These are phyloP conservation scores for Trypanosoma avium DNA, from an alignment of 208 protist species.

Conservation along the genomic window DNA sequence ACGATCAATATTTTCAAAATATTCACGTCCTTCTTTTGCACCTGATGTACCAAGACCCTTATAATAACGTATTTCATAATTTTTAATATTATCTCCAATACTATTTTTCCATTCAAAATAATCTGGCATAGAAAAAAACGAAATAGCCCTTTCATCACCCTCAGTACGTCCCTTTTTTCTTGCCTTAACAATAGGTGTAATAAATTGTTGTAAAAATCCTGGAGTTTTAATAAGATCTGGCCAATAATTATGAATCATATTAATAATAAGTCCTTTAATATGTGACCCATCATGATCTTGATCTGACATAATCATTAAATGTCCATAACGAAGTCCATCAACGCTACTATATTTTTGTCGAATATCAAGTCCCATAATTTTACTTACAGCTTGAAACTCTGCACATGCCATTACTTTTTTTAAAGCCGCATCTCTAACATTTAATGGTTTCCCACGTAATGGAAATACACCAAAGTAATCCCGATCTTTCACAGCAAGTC, in stretches of 20 bases:
- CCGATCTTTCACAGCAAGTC: constrained; percentile 97
- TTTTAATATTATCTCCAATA: constrained; percentile 58
- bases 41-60: constrained; percentile 98
- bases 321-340: constrained; percentile 98
- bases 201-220: constrained; percentile 99
- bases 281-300: constrained; percentile 99
- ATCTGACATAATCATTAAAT: constrained; percentile 99
- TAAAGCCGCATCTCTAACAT: constrained; percentile 97
- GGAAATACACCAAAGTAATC: constrained; percentile 99
- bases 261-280: constrained; percentile 99
- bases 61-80: constrained; percentile 99
- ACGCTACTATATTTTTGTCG: constrained; percentile 87
- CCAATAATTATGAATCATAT: constrained; percentile 99
- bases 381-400: constrained; percentile 95
- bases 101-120: constrained; percentile 96
- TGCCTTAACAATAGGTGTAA: constrained; percentile 99
- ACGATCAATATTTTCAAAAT: constrained; percentile 98
- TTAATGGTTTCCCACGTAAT: constrained; percentile 99
- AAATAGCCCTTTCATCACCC: constrained; percentile 52
- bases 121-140: constrained; percentile 99
- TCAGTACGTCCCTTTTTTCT: constrained; percentile 73
- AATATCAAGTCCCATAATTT: constrained; percentile 96
- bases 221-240: constrained; percentile 94
- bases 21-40: constrained; percentile 98
- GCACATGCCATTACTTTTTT: constrained; percentile 95